Conservation (phyloP, 345 rosid genomes). For the Stellera chamaejasme region DNA sequence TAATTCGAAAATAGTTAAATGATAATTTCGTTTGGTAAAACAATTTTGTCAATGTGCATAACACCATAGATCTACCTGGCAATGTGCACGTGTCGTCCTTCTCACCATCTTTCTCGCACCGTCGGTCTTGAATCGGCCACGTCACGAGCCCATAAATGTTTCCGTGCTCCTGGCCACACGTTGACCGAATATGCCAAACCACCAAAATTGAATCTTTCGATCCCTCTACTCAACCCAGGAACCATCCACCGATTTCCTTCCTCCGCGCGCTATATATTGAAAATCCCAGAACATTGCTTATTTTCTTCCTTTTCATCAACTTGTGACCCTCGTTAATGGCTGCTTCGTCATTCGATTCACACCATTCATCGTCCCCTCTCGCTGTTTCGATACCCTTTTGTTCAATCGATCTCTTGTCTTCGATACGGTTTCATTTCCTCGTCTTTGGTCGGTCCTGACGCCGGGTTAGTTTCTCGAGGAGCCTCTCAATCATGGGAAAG, state of each 20-base stretch:
- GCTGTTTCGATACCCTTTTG: slow-evolving; percentile 21
- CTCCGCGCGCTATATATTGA: background rate
- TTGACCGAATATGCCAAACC: slow-evolving; percentile 25
- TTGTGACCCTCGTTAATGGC: slow-evolving; percentile 43
- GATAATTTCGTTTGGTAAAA: too few relatives aligned
- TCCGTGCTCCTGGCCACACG: slow-evolving; percentile 5
- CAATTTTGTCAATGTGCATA: too few relatives aligned
- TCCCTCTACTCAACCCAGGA: background rate
- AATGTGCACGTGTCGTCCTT: too few relatives aligned
- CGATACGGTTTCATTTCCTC: slow-evolving; percentile 16
- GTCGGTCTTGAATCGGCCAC: slow-evolving; percentile 1
- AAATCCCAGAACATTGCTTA: background rate
- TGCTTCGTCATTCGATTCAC: slow-evolving; percentile 32
- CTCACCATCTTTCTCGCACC: too few relatives aligned
- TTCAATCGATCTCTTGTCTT: slow-evolving; percentile 19
- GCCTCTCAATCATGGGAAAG: slow-evolving; percentile 51
- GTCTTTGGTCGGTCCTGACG: slow-evolving; percentile 24
- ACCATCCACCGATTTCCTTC: background rate
- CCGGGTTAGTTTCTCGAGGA: slow-evolving; percentile 19
- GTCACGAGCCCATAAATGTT: background rate
- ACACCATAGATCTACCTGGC: too few relatives aligned
- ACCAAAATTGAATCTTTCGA: slow-evolving; percentile 15
- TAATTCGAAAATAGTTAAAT: too few relatives aligned
- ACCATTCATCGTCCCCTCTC: slow-evolving; percentile 14
- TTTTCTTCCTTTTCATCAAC: background rate